Conservation (phyloP, 1,139 yeast genomes). For the Diutina catenulata region DNA sequence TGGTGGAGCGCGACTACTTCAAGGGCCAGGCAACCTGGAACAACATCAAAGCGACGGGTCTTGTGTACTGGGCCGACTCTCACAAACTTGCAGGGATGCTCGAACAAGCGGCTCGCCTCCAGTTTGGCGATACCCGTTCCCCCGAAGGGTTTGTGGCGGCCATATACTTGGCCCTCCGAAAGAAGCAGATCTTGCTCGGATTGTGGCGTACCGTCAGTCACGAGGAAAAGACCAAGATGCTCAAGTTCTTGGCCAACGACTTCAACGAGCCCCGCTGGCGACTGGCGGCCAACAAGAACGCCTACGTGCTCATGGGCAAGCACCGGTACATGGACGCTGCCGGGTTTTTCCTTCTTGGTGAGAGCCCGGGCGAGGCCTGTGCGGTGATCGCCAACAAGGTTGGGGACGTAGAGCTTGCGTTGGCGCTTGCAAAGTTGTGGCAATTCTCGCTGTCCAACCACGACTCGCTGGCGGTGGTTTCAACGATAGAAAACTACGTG, state of each 20-base stretch:
- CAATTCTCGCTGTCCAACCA: constrained; percentile 24
- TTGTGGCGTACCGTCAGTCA: constrained; percentile 78
- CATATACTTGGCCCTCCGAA: constrained; percentile 64
- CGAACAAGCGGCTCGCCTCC: constrained; percentile 63
- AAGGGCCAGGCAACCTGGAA: constrained; percentile 45
- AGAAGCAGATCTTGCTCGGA: constrained; percentile 66
- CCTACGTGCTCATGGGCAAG: constrained; percentile 79
- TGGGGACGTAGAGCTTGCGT: constrained; percentile 58
- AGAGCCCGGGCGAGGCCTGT: constrained; percentile 63
- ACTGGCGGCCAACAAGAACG: constrained; percentile 85
- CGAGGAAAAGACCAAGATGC: constrained; percentile 72
- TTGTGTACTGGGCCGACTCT: constrained; percentile 65
- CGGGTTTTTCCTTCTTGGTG: constrained; percentile 77
- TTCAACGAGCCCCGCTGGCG: constrained; percentile 67
- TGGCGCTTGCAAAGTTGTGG: constrained; percentile 61
- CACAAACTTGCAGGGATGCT: constrained; percentile 36
- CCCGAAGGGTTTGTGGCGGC: constrained; percentile 65
- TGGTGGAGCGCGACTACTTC: constrained; percentile 35
- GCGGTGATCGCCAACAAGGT: constrained; percentile 59
- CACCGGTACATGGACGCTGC: constrained; percentile 87
- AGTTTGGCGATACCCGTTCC: constrained; percentile 50
- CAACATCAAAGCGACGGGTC: constrained; percentile 45
- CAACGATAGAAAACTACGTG: constrained; percentile 39
- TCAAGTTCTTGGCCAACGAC: constrained; percentile 66
- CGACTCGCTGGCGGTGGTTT: constrained; percentile 24